Base-by-base conservation (phyloP, 495 filamentous ascomycete genomes). In the Geopyxis carbonaria region DNA sequence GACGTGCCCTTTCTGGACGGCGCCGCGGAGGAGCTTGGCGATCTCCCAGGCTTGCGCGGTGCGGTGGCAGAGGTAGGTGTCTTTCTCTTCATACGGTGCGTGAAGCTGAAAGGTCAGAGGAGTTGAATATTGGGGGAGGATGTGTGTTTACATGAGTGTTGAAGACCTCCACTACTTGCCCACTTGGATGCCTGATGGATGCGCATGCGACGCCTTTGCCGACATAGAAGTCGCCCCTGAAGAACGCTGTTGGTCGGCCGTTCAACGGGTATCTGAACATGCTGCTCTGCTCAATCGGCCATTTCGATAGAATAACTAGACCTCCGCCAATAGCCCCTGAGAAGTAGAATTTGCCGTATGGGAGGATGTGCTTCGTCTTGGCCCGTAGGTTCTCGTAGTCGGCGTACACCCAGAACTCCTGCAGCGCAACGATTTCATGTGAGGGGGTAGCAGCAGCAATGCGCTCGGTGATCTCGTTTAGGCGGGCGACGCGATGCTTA, bases 1-100 rank as follows among this genome's bases (percentile, higher is more conserved):
- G 5, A 93, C 62, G 56, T 89, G 80, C 1, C 86, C 86, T 4
- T 81, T 66, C 50, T 89, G 84, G 1, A 74, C 69, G 9, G 91
- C 89, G 15, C 73, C 80, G 4, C 84, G 76, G 59, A 93, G 78
- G 5, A 94, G 62, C 60, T 92, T 93, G 22, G 85, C 69, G 33
- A 95, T 84, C 60, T 95, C 81, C 89, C 89, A 97, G n/a, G 89
- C 78, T 58, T 97, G 89, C 0, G 89, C 82, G 3, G 77, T 80
- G 18, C 85, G 78, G 49, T 95, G 91, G 56, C 79, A 84, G 16
- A 83, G 52, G 55, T 95, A 94, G 18, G 79, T 84, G 53, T 93
- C 84, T 44, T 83, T 58, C 25, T 62, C 73, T 52, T 82, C 72
- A 56, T 97, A 95, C 2, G 84, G 83, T 7, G 89, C 79, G 55